These are phyloP conservation scores for Hydnomerulius pinastri DNA, from an alignment of 768 basidiomycete genomes.

Conservation along the genomic window DNA sequence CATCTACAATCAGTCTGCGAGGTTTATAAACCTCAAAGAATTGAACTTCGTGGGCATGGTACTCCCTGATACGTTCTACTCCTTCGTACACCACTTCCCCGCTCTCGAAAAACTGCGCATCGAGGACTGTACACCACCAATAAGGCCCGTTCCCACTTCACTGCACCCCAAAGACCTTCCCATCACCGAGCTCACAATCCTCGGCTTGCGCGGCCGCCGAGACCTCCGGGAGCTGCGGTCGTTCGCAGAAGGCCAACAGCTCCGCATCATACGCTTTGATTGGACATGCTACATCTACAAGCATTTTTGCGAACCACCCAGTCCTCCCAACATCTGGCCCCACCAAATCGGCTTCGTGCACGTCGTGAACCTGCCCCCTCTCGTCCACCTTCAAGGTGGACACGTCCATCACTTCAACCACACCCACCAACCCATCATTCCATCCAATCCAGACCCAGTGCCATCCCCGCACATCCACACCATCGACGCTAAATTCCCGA, in stretches of 20 bases:
- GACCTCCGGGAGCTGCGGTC: conserved; percentile 28
- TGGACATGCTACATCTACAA: conserved; percentile 42
- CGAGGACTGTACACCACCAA: conserved; percentile 39
- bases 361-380: conserved; percentile 12
- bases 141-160: conserved; percentile 16
- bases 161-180: conserved; percentile 39
- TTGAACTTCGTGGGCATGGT: conserved; percentile 40
- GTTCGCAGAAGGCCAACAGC: conserved; percentile 37
- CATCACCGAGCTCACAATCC: conserved; percentile 44
- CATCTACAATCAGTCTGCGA: conserved; percentile 18
- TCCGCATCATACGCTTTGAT: conserved; percentile 46
- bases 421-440: conserved; percentile 1
- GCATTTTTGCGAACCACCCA: conserved; percentile 16
- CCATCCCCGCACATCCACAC: conserved; percentile 29
- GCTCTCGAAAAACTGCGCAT: conserved; percentile 40
- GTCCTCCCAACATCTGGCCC: conserved; percentile 12
- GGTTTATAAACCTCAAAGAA: conserved; percentile 38
- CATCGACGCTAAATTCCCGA: conserved; percentile 32
- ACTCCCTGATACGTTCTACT: conserved; percentile 38
- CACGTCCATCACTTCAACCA: conserved; percentile 1
- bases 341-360: conserved; percentile 8
- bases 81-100: conserved; percentile 38
- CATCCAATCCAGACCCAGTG: conserved; percentile 9
- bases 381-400: conserved; percentile 1
- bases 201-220: conserved; percentile 35